Percentiles rank a stretch among this genome's conserved stretches.
These are phyloP conservation scores for Eucalyptus curtisii DNA, from an alignment of 345 rosid genomes.

Conservation along the genomic window DNA sequence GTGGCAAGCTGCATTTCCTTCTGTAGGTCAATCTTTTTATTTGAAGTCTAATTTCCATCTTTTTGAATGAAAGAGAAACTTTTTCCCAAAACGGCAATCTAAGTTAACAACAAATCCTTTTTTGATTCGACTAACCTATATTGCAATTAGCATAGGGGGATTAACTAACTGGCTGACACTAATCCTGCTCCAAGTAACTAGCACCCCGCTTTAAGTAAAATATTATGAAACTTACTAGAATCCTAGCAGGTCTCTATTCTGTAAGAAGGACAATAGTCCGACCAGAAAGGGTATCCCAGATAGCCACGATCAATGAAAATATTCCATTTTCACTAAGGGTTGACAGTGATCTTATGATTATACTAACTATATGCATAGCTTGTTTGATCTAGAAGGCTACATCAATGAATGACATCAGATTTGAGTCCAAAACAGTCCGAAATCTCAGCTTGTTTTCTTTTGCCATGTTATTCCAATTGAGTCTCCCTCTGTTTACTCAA, in stretches of 20 bases:
- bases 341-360: neutral
- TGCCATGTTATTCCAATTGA: neutral
- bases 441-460: constrained; percentile 34
- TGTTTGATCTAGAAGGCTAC: neutral
- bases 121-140: neutral
- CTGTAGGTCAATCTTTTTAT: neutral
- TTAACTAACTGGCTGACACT: neutral
- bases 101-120: neutral
- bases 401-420: neutral
- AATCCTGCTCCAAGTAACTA: neutral
- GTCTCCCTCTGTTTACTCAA: neutral
- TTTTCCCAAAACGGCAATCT: neutral
- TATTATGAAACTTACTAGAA: neutral
- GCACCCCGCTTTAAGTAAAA: neutral
- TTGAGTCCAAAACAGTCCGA: constrained; percentile 43
- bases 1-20: neutral
- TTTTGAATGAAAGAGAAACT: neutral
- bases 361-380: neutral
- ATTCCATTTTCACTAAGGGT: neutral
- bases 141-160: neutral
- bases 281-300: neutral
- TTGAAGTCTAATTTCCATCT: neutral
- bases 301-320: neutral
- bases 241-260: neutral
- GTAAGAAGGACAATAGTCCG: neutral